A percentile compares a stretch with the other conserved stretches of the same genome.
These are phyloP conservation scores for Phytopythium cucurbitacearum DNA, from an alignment of 352 stramenopile genomes.

Conservation along the genomic window DNA sequence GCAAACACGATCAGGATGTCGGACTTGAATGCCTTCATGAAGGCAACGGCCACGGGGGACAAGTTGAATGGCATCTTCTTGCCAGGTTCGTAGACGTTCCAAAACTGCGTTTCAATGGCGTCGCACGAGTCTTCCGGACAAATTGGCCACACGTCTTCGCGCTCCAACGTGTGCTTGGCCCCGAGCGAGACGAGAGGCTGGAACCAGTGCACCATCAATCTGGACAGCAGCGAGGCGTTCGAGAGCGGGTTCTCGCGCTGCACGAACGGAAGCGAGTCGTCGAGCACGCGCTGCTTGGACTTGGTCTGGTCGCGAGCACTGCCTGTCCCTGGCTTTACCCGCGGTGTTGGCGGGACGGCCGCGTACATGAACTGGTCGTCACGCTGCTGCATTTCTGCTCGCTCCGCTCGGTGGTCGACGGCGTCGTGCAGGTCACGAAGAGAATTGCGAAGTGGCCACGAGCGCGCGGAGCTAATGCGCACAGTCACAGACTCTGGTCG, in stretches of 20 bases:
- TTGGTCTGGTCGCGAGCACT: too few species aligned
- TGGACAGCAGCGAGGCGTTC: slow-evolving; percentile 20
- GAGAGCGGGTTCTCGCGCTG: slow-evolving; percentile 16
- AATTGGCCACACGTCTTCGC: slow-evolving; percentile 23
- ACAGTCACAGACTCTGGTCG: too few species aligned
- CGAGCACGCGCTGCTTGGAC: too few species aligned
- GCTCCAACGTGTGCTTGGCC: slow-evolving; percentile 12
- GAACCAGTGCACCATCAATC: slow-evolving; percentile 20
- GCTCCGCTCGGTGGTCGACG: too few species aligned
- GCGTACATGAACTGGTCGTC: too few species aligned
- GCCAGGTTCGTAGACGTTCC: slow-evolving; percentile 11
- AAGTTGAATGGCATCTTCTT: slow-evolving; percentile 11
- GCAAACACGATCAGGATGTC: slow-evolving; percentile 11
- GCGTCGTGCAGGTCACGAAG: too few species aligned
- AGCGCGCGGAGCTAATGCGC: too few species aligned
- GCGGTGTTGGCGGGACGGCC: too few species aligned
- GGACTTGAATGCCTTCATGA: slow-evolving; percentile 14
- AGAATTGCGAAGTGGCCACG: too few species aligned
- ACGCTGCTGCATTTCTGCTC: too few species aligned
- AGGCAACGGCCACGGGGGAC: slow-evolving; percentile 11
- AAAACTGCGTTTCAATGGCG: slow-evolving; percentile 8
- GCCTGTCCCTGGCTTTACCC: too few species aligned
- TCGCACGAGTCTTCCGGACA: slow-evolving; percentile 13
- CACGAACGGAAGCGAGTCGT: slow-evolving; percentile 1
- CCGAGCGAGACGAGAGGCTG: slow-evolving; percentile 29